Evolutionary conservation across 169 alveolate genomes (phyloP).

Genomic region (Plasmodium billcollinsi): DNA sequence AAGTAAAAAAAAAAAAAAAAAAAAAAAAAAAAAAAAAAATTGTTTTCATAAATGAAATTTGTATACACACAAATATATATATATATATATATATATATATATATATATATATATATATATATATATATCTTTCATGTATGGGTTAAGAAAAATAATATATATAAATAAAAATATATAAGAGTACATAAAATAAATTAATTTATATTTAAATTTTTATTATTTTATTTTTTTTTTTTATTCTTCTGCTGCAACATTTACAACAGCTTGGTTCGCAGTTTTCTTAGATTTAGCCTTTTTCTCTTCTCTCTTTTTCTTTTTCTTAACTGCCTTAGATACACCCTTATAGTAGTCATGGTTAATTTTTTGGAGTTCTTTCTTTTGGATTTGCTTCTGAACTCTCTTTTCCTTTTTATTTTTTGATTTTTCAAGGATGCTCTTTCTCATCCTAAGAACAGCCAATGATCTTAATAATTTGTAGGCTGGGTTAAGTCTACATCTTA

Average conservation of each 20-base stretch:
- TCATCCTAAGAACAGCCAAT: slow-evolving; percentile 43
- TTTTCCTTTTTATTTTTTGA: slow-evolving; percentile 34
- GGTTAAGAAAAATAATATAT: too few species aligned
- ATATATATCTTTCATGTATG: too few species aligned
- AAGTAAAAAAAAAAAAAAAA: too few species aligned
- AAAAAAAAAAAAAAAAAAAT: too few species aligned
- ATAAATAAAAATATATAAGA: too few species aligned
- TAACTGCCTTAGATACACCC: slow-evolving; percentile 23
- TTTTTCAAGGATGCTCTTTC: slow-evolving; percentile 28
- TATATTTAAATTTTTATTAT: too few species aligned
- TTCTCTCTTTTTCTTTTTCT: slow-evolving; percentile 50
- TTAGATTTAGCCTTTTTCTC: slow-evolving; percentile 60
- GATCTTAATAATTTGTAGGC: slow-evolving; percentile 77
- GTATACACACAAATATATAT: too few species aligned
- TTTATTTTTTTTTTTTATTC: slow-evolving; percentile 4
- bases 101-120: too few species aligned
- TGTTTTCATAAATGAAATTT: too few species aligned
- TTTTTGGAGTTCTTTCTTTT: slow-evolving; percentile 47
- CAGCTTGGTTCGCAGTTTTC: slow-evolving; percentile 29
- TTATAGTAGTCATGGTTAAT: slow-evolving; percentile 51
- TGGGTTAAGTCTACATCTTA: slow-evolving; percentile 79
- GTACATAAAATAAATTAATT: too few species aligned
- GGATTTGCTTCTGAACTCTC: slow-evolving; percentile 17
- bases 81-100: too few species aligned
- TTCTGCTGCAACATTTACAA: slow-evolving; percentile 15